phyloP scores from a whole-genome alignment of 768 basidiomycete genomes.

The Tricholoma furcatifolium region DNA sequence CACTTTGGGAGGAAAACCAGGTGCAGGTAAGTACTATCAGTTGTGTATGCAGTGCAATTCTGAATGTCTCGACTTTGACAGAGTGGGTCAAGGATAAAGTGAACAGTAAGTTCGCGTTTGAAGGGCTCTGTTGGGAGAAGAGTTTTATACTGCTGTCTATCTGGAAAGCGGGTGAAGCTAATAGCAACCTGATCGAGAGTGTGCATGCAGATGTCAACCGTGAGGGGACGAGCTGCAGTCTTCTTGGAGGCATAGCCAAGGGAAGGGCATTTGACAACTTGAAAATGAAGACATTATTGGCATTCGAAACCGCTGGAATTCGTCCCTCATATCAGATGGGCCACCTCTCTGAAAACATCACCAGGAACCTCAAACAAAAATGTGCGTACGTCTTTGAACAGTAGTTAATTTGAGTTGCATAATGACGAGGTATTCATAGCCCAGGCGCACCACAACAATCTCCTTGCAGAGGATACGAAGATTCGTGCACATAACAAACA shows the following conservation, averaged over 20 bases:
- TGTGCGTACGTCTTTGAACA: too few relatives aligned
- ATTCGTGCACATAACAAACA: too few relatives aligned
- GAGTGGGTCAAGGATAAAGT: slow-evolving; percentile 27
- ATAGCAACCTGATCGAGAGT: too few relatives aligned
- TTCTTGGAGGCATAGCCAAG: neutral
- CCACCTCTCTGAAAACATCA: neutral
- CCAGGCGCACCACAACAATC: too few relatives aligned
- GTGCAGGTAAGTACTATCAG: slow-evolving; percentile 8
- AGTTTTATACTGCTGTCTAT: slow-evolving; percentile 23
- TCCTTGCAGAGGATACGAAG: too few relatives aligned
- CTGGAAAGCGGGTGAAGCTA: slow-evolving; percentile 22
- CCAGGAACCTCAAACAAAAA: neutral
- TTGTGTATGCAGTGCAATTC: neutral
- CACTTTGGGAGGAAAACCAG: slow-evolving; percentile 20
- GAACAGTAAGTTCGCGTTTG: slow-evolving; percentile 22
- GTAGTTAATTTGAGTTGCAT: too few relatives aligned
- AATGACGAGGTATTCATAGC: too few relatives aligned
- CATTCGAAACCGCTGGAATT: neutral
- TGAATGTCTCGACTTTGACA: too few relatives aligned
- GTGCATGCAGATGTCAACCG: too few relatives aligned
- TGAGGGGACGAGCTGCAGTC: slow-evolving; percentile 18
- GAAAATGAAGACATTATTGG: neutral
- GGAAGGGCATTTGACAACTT: neutral
- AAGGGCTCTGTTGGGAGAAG: too few relatives aligned
- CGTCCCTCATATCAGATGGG: neutral